Base-by-base conservation (phyloP, 2,329 filamentous ascomycete species). In the Cordyceps cicadae region DNA sequence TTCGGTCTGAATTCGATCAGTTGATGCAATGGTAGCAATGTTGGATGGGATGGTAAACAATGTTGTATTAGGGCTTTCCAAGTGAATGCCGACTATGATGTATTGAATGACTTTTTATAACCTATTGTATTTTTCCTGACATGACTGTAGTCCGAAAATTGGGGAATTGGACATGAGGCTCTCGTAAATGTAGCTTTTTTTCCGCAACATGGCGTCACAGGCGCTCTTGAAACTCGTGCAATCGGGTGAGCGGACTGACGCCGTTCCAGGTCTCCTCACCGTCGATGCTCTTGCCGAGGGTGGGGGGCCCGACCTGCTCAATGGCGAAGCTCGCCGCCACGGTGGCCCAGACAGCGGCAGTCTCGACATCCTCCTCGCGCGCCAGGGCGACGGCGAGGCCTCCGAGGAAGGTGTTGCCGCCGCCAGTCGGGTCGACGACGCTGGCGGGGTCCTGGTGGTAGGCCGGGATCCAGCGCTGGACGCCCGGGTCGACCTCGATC, bases 401-500 rank as follows among this genome's bases (percentile, higher is more conserved):
- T 24, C 81, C 81, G 26, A 97, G 77, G 67, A 97, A 97, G 0
- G 89, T 87, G 73, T 99, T 99, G 0, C 94, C 94, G 21, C 92
- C 94, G 11, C 94, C 94, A 0, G 94, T 97, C 0, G 93, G 92
- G 72, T 97, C 94, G n/a, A 94, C 76, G 1, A 97, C 90, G 62
- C 77, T 83, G 9, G 67, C 62, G 1, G 67, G 48, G 43, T 75
- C 71, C 5, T 70, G 74, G 69, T 92, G 89, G 69, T 88, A 93
- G 8, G 92, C 89, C 14, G 89, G 90, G 26, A 96, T 75, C 89
- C 91, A 96, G 62, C 80, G 76, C 67, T 87, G 82, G 58, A 87
- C 79, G 3, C 86, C 85, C 15, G 85, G 82, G 65, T 88, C 81
- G 48, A 88, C 75, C 63, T 83, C 81, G 39, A 84, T 81, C 65